Base-by-base conservation (phyloP, 768 basidiomycete species). In the Mycena metata region DNA sequence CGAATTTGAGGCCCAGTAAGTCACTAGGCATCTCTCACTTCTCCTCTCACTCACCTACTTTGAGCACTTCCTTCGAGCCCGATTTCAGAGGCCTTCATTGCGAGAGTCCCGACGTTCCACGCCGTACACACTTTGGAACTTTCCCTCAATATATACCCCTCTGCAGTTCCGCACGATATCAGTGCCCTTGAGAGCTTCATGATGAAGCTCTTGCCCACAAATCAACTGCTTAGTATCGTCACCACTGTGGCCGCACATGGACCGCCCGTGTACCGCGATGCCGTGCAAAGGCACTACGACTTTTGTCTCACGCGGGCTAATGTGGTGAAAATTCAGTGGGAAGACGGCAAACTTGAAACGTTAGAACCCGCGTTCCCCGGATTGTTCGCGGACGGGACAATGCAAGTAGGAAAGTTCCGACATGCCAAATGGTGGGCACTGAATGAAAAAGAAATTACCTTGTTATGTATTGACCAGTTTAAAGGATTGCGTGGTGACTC, bases 1-100 rank as follows among this genome's bases (percentile, higher is more conserved):
- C 55, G 15, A 67, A 54, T 39, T 47, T 67, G 30, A 67, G 46
- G 19, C 55, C 57, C 41, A 67, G 66, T 67, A 6, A 23, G 66
- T 56, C 23, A 8, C n/a, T 13, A 36, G n/a, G 8, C 2, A 42
- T 17, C n/a, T n/a, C 17, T 17, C 7, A 43, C 42, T 19, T 10
- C 13, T 6, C 15, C 19, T 50, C 19, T 7, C 13, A 23, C 33
- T 57, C 13, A 57, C 39, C 39, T n/a, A 21, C 21, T 5, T 33
- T 1, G 17, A 67, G 60, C 46, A 5, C 52, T 43, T 30, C 15
- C 36, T 19, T 30, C 13, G 6, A 51, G 60, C 55, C 36, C 60
- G 10, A 36, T 61, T 30, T 57, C 66, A 35, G 21, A 12, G 8
- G 26, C 39, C 21, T 67, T 45, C 10, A 43, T 58, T 36, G 52